phyloP scores from a whole-genome alignment of 1,284 basidiomycete genomes.

The Coniophora puteana region DNA sequence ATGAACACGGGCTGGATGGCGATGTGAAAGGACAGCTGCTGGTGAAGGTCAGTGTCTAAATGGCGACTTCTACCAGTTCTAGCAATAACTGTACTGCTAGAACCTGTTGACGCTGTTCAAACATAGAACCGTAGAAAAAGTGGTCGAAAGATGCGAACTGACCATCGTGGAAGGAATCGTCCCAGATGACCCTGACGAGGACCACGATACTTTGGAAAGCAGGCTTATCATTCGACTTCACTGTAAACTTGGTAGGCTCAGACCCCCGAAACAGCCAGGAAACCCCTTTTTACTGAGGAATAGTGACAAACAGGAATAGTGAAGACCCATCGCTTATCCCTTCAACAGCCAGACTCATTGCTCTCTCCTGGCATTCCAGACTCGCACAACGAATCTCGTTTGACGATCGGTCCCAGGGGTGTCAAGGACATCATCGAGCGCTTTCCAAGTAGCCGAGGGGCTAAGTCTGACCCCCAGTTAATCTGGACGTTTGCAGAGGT shows the following conservation, averaged over 20 bases:
- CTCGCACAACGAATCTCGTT: slow-evolving; percentile 50
- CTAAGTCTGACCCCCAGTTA: slow-evolving; percentile 69
- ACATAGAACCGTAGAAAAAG: slow-evolving; percentile 69
- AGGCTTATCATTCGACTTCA: slow-evolving; percentile 66
- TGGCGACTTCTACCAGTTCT: slow-evolving; percentile 1
- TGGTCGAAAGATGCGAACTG: slow-evolving; percentile 71
- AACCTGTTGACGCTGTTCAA: slow-evolving; percentile 68
- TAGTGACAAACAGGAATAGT: slow-evolving; percentile 51
- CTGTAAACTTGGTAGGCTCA: slow-evolving; percentile 70
- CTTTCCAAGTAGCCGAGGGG: slow-evolving; percentile 58
- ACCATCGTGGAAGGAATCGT: slow-evolving; percentile 55
- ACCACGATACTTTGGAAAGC: slow-evolving; percentile 63
- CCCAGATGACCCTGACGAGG: slow-evolving; percentile 37
- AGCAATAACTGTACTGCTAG: slow-evolving; percentile 31
- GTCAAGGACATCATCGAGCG: slow-evolving; percentile 78
- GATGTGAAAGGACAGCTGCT: slow-evolving; percentile 60
- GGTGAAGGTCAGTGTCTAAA: slow-evolving; percentile 57
- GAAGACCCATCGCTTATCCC: slow-evolving; percentile 71
- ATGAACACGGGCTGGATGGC: slow-evolving; percentile 25
- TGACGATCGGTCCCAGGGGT: slow-evolving; percentile 66
- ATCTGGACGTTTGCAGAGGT: slow-evolving; percentile 68
- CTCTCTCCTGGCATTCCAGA: slow-evolving; percentile 60
- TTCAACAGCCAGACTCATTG: slow-evolving; percentile 53
- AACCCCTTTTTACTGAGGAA: slow-evolving; percentile 6
- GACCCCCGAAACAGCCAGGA: no score